Evolutionary conservation across 257 asterid species (phyloP).

Genomic region (Henckelia pumila): DNA sequence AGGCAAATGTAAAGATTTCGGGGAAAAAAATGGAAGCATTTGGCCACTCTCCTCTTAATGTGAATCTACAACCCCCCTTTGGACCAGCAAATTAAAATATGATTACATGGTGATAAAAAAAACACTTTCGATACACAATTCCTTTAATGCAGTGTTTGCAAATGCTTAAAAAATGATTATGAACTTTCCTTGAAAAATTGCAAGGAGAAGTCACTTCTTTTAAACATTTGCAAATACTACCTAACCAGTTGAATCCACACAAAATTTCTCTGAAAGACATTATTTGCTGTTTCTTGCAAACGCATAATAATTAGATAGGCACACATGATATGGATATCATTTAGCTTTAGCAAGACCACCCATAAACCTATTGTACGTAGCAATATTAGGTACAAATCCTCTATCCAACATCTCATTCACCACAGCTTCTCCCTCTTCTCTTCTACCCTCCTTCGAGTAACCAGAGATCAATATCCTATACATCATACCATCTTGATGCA

Average conservation of each 20-base stretch:
- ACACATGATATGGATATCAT: slow-evolving; percentile 9
- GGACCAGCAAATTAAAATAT: neutral
- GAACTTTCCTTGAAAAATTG: no score
- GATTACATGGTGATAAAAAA: neutral
- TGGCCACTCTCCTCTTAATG: neutral
- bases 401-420: slow-evolving; percentile 89
- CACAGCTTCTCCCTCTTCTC: slow-evolving; percentile 68
- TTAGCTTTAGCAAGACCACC: slow-evolving; percentile 46
- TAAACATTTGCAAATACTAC: no score
- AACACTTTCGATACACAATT: neutral
- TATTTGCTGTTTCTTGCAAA: neutral
- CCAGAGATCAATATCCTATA: slow-evolving; percentile 74
- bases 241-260: neutral
- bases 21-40: neutral
- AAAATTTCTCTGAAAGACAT: no score
- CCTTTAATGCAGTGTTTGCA: no score
- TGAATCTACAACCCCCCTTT: no score
- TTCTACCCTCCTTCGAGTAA: slow-evolving; percentile 55
- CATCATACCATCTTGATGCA: slow-evolving; percentile 65
- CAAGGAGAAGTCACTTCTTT: no score
- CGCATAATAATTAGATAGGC: no score
- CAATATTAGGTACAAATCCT: slow-evolving; percentile 74
- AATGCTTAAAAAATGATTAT: no score
- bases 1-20: no score
- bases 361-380: slow-evolving; percentile 72